A percentile compares a stretch with the other conserved stretches of the same genome.
phyloP scores from a whole-genome alignment of 1,139 yeast species.

The Geotrichum phurueaensis region DNA sequence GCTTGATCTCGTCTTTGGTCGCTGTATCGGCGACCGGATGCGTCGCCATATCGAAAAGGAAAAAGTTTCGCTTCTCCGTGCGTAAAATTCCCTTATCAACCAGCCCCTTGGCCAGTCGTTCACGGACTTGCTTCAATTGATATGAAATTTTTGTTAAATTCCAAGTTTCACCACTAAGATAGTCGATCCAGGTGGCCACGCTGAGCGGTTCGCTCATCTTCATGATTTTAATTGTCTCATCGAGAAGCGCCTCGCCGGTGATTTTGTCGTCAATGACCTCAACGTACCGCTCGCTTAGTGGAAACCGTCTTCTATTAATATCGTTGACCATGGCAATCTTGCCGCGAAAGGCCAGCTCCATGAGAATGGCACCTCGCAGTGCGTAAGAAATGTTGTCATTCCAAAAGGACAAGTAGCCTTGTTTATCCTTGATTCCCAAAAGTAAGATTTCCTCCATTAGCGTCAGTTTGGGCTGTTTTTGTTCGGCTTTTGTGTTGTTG shows the following conservation, averaged over 20 bases:
- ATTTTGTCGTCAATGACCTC: slow-evolving; percentile 81
- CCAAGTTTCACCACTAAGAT: slow-evolving; percentile 94
- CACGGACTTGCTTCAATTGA: slow-evolving; percentile 95
- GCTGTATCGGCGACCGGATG: slow-evolving; percentile 89
- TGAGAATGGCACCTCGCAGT: slow-evolving; percentile 83
- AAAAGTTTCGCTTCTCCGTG: slow-evolving; percentile 91
- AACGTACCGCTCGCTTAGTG: slow-evolving; percentile 76
- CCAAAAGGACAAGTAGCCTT: slow-evolving; percentile 85
- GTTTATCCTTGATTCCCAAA: slow-evolving; percentile 90
- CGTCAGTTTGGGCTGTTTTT: slow-evolving; percentile 64
- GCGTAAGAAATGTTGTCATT: slow-evolving; percentile 96
- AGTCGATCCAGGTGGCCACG: slow-evolving; percentile 89
- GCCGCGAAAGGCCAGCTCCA: slow-evolving; percentile 88
- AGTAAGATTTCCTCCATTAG: slow-evolving; percentile 93
- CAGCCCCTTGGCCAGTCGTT: slow-evolving; percentile 89
- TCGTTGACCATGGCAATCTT: slow-evolving; percentile 86
- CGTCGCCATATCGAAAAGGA: slow-evolving; percentile 96
- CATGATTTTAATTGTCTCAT: slow-evolving; percentile 88
- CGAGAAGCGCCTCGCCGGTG: slow-evolving; percentile 92
- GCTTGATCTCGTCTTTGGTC: slow-evolving; percentile 71
- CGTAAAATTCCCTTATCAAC: slow-evolving; percentile 97
- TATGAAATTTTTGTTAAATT: slow-evolving; percentile 88
- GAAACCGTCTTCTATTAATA: slow-evolving; percentile 87
- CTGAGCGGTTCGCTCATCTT: slow-evolving; percentile 76
- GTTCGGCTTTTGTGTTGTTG: slow-evolving; percentile 45